Percentiles rank a stretch among this genome's conserved stretches.
phyloP scores from a whole-genome alignment of 2,329 filamentous ascomycete species.

The Penicillium sp. region DNA sequence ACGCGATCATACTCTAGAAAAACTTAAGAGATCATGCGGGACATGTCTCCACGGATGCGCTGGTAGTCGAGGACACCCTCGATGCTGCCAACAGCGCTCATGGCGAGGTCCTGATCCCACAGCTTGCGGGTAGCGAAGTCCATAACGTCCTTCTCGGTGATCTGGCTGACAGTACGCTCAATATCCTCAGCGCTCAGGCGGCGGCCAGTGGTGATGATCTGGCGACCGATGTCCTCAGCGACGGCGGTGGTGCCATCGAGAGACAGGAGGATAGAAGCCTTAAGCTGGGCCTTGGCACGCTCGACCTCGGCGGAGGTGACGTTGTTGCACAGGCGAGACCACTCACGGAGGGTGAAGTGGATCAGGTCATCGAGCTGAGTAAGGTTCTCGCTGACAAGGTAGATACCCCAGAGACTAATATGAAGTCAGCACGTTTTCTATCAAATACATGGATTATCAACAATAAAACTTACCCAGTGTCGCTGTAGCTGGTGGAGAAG shows the following conservation, averaged over 20 bases:
- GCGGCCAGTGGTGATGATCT: constrained; percentile 95
- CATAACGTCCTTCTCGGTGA: constrained; percentile 97
- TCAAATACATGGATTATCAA: background rate
- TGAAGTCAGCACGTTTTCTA: constrained; percentile 20
- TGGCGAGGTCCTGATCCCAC: constrained; percentile 95
- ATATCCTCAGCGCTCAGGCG: constrained; percentile 90
- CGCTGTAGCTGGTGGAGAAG: constrained; percentile 99
- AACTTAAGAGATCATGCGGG: constrained; percentile 58
- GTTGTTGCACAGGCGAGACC: constrained; percentile 87
- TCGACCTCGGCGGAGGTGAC: constrained; percentile 89
- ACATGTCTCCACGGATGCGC: constrained; percentile 72
- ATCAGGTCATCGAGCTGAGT: constrained; percentile 89
- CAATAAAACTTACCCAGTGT: constrained; percentile 74
- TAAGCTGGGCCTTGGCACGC: constrained; percentile 98
- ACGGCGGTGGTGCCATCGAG: constrained; percentile 97
- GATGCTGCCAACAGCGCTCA: constrained; percentile 88
- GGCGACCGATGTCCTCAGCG: constrained; percentile 96
- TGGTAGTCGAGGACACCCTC: constrained; percentile 67
- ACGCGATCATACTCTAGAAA: constrained; percentile 17
- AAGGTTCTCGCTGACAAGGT: constrained; percentile 88
- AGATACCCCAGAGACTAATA: constrained; percentile 95
- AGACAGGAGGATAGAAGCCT: constrained; percentile 94
- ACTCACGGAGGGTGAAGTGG: constrained; percentile 97
- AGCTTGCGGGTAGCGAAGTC: constrained; percentile 90
- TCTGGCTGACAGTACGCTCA: constrained; percentile 81